A percentile compares a stretch with the other conserved stretches of the same genome.
These are phyloP conservation scores for Prunella vulgaris DNA, from an alignment of 257 asterid species.

Conservation along the genomic window DNA sequence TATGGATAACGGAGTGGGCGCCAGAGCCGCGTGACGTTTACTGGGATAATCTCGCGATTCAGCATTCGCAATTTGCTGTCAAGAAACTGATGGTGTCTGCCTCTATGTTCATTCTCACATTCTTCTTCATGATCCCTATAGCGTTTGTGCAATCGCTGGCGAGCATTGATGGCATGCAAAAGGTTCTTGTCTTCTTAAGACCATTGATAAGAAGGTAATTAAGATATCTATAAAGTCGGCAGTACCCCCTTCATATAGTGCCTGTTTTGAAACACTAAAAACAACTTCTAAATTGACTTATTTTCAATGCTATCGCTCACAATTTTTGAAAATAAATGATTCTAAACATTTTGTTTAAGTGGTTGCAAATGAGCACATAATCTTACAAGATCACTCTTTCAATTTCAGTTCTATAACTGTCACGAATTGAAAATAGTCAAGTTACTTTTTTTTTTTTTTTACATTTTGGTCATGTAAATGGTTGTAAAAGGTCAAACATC, in stretches of 20 bases:
- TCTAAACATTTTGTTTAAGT: no score
- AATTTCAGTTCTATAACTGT: background rate
- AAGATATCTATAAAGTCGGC: background rate
- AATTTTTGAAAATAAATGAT: no score
- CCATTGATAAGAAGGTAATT: constrained; percentile 53
- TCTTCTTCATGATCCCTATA: constrained; percentile 87
- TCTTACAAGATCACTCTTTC: background rate
- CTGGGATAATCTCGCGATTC: constrained; percentile 85
- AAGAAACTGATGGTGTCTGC: constrained; percentile 48
- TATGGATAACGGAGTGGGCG: constrained; percentile 93
- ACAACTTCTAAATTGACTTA: no score
- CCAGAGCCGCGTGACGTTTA: constrained; percentile 87
- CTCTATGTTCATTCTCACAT: constrained; percentile 68
- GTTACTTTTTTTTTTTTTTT: no score
- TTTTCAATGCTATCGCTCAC: no score
- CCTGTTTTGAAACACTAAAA: no score
- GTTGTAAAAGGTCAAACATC: no score
- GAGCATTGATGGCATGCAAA: constrained; percentile 66
- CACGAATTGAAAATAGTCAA: background rate
- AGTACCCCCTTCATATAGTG: background rate
- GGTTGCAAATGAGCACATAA: no score
- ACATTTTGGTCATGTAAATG: no score
- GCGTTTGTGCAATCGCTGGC: constrained; percentile 85
- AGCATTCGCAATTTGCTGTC: constrained; percentile 49
- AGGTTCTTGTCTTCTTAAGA: constrained; percentile 64